Base-by-base conservation (phyloP, 1,284 basidiomycete genomes). In the Cryptococcus sp. region DNA sequence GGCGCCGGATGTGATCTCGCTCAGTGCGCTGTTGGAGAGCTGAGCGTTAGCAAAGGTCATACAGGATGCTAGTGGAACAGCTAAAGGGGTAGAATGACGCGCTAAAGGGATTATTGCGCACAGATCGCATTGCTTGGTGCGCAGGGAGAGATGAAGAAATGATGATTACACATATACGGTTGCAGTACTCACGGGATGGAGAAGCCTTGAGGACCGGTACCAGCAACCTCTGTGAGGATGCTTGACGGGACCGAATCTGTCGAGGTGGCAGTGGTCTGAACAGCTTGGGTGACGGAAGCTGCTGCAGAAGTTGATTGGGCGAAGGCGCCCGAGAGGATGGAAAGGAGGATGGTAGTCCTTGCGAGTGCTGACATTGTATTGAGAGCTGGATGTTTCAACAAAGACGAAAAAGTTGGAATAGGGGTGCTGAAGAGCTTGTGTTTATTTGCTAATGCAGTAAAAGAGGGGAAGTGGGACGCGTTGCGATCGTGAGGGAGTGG, bases 1-100 rank as follows among this genome's bases (percentile, higher is more conserved):
- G 83, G 89, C 89, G 57, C 86, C 87, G 37, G 84, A 83, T 3
- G 83, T 87, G 61, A 91, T 84, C 52, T 79, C 80, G n/a, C 80
- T 81, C 49, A 90, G 77, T 17, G 67, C 52, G 11, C 71, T 75
- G 49, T n/a, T 26, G n/a, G 46, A 41, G 29, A 8, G 37, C 41
- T 26, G 19, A 19, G 20, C 22, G 46, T 44, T 17, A 58, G 46
- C n/a, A 22, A 41, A 45, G 22, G 44, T 7, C 19, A 13, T 13
- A 34, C 8, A 5, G 29, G 13, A 10, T 10, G 13, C 29, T 34
- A 2, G 13, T 34, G 8, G 29, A 7, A 34, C 29, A 34, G 29
- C 29, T 10, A 34, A 34, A 34, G 29, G 29, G 8, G 8, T 34
- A 16, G n/a, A 49, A 25, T 25, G 3, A 13, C 0, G 17, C 20